Evolutionary conservation across 75 land plant genomes (phyloP), one percentile per base, ranked within the genome.

Genomic region (Cryptomeria japonica): DNA sequence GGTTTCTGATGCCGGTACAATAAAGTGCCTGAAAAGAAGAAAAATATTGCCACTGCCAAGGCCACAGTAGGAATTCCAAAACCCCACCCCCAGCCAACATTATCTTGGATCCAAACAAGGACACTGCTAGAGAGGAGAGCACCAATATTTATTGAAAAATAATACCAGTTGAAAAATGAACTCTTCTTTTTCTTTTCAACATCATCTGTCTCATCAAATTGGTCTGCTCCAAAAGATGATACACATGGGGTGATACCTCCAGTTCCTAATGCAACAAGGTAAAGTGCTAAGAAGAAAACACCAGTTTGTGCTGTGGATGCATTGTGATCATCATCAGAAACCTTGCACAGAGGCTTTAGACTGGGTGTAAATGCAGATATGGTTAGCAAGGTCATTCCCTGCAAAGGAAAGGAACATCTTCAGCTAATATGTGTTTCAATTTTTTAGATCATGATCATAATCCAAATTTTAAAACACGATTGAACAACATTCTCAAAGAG

Each of bases 151-250:
- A 96, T 94, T 10, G 96, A 94, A 31, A 95, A 92, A 87, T 97
- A 97, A 90, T 94, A 97, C 99, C 99, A 97, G 68, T 96, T 97
- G 92, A 96, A 97, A 90, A 95, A 97, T 18, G 99, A 96, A 80
- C 90, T 92, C 88, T 95, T 96, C 68, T 88, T 91, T 39, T 90
- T 93, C 86, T 92, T 93, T 68, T 97, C 97, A n/a, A 34, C 13
- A 36, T 90, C 92, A 83, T 97, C 96, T 31, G 84, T 89, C 32
- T 93, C 97, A 87, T 97, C 99, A 82, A 97, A 97, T 80, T 97
- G 99, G 79, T 97, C 99, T 13, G 99, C 99, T 18, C 99, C 99
- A 87, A 94, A 95, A 10, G 99, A 93, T 9, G 95, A 95, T 51
- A 96, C 97, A 34, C 94, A 94, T 9, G 97, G 94, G 87, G 95